Percentiles rank a stretch among this genome's conserved stretches.
phyloP scores from a whole-genome alignment of 768 basidiomycete genomes.

The Lactarius sanguifluus region DNA sequence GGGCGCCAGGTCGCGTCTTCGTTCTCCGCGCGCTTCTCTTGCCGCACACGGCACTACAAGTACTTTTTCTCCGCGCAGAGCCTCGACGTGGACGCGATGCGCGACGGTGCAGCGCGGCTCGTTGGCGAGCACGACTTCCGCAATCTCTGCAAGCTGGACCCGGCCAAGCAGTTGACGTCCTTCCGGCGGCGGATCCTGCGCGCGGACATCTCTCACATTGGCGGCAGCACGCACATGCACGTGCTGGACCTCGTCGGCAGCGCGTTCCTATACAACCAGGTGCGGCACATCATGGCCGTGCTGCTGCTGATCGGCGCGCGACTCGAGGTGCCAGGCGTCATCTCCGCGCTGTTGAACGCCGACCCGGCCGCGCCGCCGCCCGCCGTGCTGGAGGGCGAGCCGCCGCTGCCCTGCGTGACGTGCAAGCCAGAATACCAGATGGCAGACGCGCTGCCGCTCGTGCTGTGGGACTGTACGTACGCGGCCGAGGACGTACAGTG shows the following conservation, averaged over 20 bases:
- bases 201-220: constrained; percentile 61
- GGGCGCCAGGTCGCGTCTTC: constrained; percentile 79
- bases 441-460: constrained; percentile 87
- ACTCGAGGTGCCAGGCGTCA: constrained; percentile 68
- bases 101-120: constrained; percentile 64
- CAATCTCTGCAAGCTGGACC: constrained; percentile 92
- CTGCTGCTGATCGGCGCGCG: constrained; percentile 85
- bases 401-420: constrained; percentile 50
- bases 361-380: constrained; percentile 39
- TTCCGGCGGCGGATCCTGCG: constrained; percentile 68
- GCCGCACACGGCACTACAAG: constrained; percentile 90
- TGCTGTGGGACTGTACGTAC: constrained; percentile 90
- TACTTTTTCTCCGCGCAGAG: constrained; percentile 82
- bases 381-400: constrained; percentile 32
- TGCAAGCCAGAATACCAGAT: constrained; percentile 90
- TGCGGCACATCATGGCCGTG: constrained; percentile 90
- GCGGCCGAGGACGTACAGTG: constrained; percentile 64
- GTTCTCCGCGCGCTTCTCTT: constrained; percentile 90
- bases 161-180: constrained; percentile 83
- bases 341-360: constrained; percentile 74
- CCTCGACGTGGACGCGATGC: constrained; percentile 77
- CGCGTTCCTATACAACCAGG: constrained; percentile 95
- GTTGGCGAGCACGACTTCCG: constrained; percentile 94
- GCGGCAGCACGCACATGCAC: constrained; percentile 42
- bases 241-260: constrained; percentile 85